phyloP scores from a whole-genome alignment of 768 basidiomycete genomes.

The Agrocybe praecox region DNA sequence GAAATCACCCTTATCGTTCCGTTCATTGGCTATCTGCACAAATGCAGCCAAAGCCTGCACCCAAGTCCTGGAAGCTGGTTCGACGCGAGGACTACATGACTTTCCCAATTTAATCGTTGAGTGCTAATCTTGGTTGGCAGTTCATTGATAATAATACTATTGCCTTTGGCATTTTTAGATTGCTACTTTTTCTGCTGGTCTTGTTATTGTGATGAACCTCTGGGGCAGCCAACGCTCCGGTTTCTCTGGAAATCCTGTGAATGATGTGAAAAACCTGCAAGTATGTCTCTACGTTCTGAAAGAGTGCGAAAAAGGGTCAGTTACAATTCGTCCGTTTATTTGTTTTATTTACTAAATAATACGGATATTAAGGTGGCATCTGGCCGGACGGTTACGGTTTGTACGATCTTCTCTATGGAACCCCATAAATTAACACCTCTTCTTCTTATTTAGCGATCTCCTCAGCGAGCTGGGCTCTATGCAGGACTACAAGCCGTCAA shows the following conservation, averaged over 20 bases:
- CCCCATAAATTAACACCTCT: neutral
- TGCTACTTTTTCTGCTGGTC: neutral
- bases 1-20: constrained; percentile 51
- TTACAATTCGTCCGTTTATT: neutral
- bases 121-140: neutral
- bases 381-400: neutral
- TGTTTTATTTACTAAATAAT: neutral
- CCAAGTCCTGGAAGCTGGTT: constrained; percentile 61
- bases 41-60: constrained; percentile 80
- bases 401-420: neutral
- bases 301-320: neutral
- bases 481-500: neutral
- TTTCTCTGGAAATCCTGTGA: neutral
- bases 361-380: neutral
- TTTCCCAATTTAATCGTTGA: neutral
- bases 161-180: neutral
- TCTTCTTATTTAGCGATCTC: neutral
- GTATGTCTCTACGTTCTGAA: neutral
- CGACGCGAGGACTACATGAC: neutral
- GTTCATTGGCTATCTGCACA: constrained; percentile 75
- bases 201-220: neutral
- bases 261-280: neutral
- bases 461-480: neutral
- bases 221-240: neutral
- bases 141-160: neutral